A percentile compares a stretch with the other conserved stretches of the same genome.
Conservation (phyloP, 2,329 filamentous ascomycete genomes). For the Ceratocystis huliohia region DNA sequence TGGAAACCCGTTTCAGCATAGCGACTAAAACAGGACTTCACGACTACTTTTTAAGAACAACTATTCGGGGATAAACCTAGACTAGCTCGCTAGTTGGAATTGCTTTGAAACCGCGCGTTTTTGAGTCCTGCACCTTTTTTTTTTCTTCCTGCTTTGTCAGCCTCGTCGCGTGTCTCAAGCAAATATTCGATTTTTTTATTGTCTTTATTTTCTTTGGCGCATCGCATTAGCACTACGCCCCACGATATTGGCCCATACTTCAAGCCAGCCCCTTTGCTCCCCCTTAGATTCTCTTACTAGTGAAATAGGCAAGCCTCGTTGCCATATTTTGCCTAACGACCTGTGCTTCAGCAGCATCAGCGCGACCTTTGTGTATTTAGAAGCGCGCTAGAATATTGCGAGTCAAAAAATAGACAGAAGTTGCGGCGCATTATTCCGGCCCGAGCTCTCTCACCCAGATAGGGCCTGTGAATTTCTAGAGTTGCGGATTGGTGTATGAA, state of each 20-base stretch:
- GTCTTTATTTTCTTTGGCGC: background rate
- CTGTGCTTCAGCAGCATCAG: conserved; percentile 1
- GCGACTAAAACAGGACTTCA: background rate
- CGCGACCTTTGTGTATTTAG: background rate
- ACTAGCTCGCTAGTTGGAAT: background rate
- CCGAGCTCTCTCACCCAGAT: background rate
- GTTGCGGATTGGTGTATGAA: background rate
- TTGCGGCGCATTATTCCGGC: background rate
- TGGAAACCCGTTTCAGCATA: background rate
- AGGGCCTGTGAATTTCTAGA: background rate
- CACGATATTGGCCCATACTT: no score
- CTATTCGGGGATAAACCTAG: background rate
- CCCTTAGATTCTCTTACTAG: background rate
- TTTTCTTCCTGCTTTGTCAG: conserved; percentile 7
- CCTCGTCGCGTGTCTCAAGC: conserved; percentile 14
- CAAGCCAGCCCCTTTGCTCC: background rate
- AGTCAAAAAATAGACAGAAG: background rate
- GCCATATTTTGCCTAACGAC: conserved; percentile 4
- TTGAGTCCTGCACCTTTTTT: background rate
- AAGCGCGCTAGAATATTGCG: background rate
- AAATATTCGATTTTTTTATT: conserved; percentile 8
- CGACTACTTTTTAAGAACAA: background rate
- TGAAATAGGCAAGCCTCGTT: background rate
- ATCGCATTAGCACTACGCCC: background rate
- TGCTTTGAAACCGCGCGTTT: background rate